These are phyloP conservation scores for Saccharomycopsis vini DNA, from an alignment of 805 yeast genomes.

Conservation along the genomic window DNA sequence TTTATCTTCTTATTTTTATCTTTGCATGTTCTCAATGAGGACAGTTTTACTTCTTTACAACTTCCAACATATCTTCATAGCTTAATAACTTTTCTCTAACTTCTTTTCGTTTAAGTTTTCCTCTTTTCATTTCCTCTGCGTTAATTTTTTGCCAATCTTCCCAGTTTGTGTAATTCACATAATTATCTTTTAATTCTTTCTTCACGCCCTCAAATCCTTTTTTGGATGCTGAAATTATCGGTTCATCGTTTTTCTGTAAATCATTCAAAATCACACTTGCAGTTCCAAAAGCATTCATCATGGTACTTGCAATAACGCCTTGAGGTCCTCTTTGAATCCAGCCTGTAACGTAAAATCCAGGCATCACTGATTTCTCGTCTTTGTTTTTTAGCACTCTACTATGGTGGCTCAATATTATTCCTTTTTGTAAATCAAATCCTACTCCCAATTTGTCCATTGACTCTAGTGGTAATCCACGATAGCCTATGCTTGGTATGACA, in stretches of 20 bases:
- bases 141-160: slow-evolving; percentile 56
- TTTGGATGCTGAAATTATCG: slow-evolving; percentile 19
- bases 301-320: slow-evolving; percentile 87
- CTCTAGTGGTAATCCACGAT: slow-evolving; percentile 53
- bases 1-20: too few species aligned
- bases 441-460: slow-evolving; percentile 40
- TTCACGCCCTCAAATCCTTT: slow-evolving; percentile 26
- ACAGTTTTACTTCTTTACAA: slow-evolving; percentile 19
- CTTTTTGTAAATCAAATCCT: slow-evolving; percentile 36
- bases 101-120: slow-evolving; percentile 40
- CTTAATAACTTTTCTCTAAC: slow-evolving; percentile 51
- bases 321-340: slow-evolving; percentile 85
- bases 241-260: slow-evolving; percentile 24
- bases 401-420: slow-evolving; percentile 35
- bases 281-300: slow-evolving; percentile 73
- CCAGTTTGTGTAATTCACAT: slow-evolving; percentile 42
- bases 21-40: too few species aligned
- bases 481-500: slow-evolving; percentile 77
- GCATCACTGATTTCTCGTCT: slow-evolving; percentile 20
- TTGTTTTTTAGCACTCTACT: slow-evolving; percentile 5
- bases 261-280: slow-evolving; percentile 60
- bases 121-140: slow-evolving; percentile 40
- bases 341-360: slow-evolving; percentile 71
- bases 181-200: slow-evolving; percentile 20
- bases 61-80: slow-evolving; percentile 40